Evolutionary conservation across 2,329 filamentous ascomycete genomes (phyloP).

Genomic region (Pseudogymnoascus sp.): DNA sequence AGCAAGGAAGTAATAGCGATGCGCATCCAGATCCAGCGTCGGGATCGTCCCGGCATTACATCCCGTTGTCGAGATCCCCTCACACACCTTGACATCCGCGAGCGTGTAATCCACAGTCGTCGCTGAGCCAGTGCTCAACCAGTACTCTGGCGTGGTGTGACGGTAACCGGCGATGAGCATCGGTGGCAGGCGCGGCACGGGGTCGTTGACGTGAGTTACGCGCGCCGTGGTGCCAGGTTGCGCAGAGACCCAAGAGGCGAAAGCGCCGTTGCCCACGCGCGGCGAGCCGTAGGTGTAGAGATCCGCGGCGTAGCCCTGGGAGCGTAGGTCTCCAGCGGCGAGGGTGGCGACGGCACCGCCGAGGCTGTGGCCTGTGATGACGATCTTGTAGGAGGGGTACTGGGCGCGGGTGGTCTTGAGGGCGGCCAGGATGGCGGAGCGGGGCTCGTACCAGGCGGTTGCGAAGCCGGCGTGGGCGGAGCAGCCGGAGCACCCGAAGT

Average conservation of each 20-base stretch:
- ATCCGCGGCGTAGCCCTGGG: constrained; percentile 38
- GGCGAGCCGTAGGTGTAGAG: constrained; percentile 61
- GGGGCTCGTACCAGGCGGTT: constrained; percentile 48
- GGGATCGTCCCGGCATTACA: constrained; percentile 42
- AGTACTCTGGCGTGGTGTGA: constrained; percentile 65
- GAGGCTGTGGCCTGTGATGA: constrained; percentile 60
- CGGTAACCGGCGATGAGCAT: constrained; percentile 46
- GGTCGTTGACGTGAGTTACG: constrained; percentile 58
- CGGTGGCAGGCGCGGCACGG: constrained; percentile 59
- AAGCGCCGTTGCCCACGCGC: constrained; percentile 49
- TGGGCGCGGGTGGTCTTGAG: constrained; percentile 29
- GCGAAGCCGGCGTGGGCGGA: constrained; percentile 49
- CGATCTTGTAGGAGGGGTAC: constrained; percentile 44
- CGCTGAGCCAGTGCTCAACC: constrained; percentile 36
- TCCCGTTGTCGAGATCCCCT: constrained; percentile 36
- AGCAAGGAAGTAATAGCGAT: constrained; percentile 40
- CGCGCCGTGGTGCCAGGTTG: constrained; percentile 50
- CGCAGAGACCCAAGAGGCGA: constrained; percentile 44
- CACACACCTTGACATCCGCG: constrained; percentile 38
- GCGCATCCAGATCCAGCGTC: constrained; percentile 37
- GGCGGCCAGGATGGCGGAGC: constrained; percentile 32
- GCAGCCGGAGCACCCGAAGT: constrained; percentile 20
- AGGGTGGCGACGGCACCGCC: constrained; percentile 57
- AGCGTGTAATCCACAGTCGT: constrained; percentile 31
- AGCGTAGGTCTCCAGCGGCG: constrained; percentile 47